Evolutionary conservation across 1,139 yeast species (phyloP).

Genomic region (Arxiozyma telluris): DNA sequence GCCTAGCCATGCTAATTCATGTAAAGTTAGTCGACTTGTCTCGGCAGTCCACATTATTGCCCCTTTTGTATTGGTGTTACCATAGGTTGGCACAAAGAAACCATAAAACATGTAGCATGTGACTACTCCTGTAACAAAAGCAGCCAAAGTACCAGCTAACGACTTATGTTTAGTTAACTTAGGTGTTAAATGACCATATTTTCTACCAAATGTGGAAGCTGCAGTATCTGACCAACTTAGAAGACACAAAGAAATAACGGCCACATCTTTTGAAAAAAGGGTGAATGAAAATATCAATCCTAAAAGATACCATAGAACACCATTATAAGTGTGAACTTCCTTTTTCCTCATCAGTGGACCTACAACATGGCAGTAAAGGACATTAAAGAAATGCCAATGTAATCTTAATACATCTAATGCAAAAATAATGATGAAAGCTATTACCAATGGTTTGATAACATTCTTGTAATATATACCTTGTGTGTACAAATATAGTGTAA

Average conservation of each 20-base stretch:
- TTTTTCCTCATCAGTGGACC: constrained; percentile 80
- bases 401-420: constrained; percentile 65
- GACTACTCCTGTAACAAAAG: constrained; percentile 62
- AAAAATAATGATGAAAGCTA: constrained; percentile 48
- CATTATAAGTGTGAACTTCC: constrained; percentile 66
- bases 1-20: constrained; percentile 47
- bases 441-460: constrained; percentile 50
- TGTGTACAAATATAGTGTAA: constrained; percentile 66
- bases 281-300: constrained; percentile 68
- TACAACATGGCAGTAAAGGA: constrained; percentile 50
- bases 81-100: constrained; percentile 53
- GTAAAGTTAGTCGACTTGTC: constrained; percentile 47
- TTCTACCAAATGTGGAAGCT: constrained; percentile 87
- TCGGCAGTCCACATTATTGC: constrained; percentile 58
- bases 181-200: constrained; percentile 77
- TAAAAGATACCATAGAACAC: constrained; percentile 74
- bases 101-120: constrained; percentile 65
- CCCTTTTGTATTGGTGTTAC: constrained; percentile 42
- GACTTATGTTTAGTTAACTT: constrained; percentile 65
- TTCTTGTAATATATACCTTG: constrained; percentile 47
- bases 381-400: constrained; percentile 50
- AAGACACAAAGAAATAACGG: constrained; percentile 63
- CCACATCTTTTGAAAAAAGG: constrained; percentile 70
- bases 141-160: constrained; percentile 82
- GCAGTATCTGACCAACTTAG: constrained; percentile 98